Percentiles rank a stretch among this genome's conserved stretches.
Conservation (phyloP, 1,284 basidiomycete genomes). For the Macrocystidia cucumis region DNA sequence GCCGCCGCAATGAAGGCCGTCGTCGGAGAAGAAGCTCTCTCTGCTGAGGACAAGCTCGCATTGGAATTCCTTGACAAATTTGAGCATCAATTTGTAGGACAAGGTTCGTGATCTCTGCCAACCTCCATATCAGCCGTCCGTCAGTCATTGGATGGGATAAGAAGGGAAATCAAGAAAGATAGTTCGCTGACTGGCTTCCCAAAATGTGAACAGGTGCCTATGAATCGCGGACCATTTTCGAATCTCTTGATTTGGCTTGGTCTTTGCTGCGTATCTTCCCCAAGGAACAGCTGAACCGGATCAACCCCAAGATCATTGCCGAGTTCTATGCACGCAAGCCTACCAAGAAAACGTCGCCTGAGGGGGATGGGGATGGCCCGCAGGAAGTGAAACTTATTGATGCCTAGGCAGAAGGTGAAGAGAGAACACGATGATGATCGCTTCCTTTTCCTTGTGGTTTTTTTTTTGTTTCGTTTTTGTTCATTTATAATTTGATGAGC, state of each 20-base stretch:
- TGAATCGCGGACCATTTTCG: conserved; percentile 95
- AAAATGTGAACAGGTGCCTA: conserved; percentile 63
- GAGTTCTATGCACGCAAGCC: conserved; percentile 82
- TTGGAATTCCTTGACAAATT: conserved; percentile 93
- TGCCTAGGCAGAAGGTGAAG: conserved; percentile 22
- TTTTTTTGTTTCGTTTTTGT: no score
- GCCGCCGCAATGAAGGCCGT: conserved; percentile 99
- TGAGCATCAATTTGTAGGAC: conserved; percentile 91
- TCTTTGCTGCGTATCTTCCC: conserved; percentile 96
- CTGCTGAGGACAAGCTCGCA: conserved; percentile 89
- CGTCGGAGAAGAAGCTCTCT: conserved; percentile 96
- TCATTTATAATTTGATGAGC: no score
- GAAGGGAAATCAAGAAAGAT: neutral
- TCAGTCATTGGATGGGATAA: no score
- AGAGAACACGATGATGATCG: no score
- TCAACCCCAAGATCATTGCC: conserved; percentile 85
- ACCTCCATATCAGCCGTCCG: no score
- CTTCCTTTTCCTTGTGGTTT: no score
- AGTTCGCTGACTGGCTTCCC: conserved; percentile 9
- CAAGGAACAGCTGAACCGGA: conserved; percentile 96
- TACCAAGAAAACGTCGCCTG: conserved; percentile 51
- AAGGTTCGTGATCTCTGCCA: conserved; percentile 51
- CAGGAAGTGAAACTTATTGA: conserved; percentile 45
- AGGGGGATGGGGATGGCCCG: conserved; percentile 33
- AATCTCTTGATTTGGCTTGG: conserved; percentile 97